These are phyloP conservation scores for Chaetomiaceae sp. DNA, from an alignment of 2,329 filamentous ascomycete genomes.

Conservation along the genomic window DNA sequence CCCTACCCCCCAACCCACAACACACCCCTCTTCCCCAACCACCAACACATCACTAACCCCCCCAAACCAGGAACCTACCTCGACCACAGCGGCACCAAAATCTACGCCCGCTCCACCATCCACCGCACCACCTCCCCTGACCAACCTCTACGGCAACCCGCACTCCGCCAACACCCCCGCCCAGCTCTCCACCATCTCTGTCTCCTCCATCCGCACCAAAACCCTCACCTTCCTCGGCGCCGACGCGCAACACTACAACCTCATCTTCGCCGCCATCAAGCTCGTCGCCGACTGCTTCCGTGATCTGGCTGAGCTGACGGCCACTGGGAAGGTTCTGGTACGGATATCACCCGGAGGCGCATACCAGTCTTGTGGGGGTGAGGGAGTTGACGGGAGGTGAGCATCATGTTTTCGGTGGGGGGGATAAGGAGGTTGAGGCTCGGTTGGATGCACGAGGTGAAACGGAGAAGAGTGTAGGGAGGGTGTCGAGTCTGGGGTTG, in stretches of 20 bases:
- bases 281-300: constrained; percentile 55
- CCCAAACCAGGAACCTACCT: constrained; percentile 42
- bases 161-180: constrained; percentile 61
- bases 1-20: no score
- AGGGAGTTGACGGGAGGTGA: constrained; percentile 59
- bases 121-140: constrained; percentile 47
- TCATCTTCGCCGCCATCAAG: constrained; percentile 60
- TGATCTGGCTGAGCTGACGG: constrained; percentile 46
- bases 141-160: constrained; percentile 62
- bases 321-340: constrained; percentile 53
- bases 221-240: constrained; percentile 56
- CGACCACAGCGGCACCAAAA: constrained; percentile 54
- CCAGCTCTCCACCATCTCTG: constrained; percentile 50
- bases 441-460: constrained; percentile 38
- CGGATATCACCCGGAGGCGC: constrained; percentile 57
- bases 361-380: constrained; percentile 64
- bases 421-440: constrained; percentile 48
- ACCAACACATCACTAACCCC: constrained; percentile 22
- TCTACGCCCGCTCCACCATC: constrained; percentile 56
- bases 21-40: not conserved
- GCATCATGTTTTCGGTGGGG: constrained; percentile 53
- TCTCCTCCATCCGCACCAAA: constrained; percentile 52
- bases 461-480: not conserved
- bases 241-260: constrained; percentile 53
- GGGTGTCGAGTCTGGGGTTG: constrained; percentile 35